Conservation (phyloP, 139 green algal genomes). For the Trebouxia sp. region DNA sequence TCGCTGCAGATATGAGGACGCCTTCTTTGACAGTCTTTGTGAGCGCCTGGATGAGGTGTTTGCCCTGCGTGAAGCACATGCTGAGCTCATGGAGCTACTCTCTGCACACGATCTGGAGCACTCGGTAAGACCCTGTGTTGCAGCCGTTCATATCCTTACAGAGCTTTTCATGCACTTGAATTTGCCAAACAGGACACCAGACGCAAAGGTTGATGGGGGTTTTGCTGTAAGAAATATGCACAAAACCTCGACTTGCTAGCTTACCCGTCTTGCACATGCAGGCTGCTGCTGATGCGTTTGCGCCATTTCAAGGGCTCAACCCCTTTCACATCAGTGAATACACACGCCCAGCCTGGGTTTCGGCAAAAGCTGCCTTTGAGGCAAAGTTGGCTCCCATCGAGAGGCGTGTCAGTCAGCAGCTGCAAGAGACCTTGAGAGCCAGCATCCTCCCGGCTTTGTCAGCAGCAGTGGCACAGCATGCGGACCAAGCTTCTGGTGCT, state of each 20-base stretch:
- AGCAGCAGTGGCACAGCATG: conserved; percentile 48
- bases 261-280: conserved; percentile 2
- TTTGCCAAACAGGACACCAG: no score
- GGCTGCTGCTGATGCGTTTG: conserved; percentile 24
- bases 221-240: no score
- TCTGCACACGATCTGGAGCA: conserved; percentile 40
- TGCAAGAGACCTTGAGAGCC: conserved; percentile 61
- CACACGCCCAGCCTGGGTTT: conserved; percentile 52
- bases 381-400: conserved; percentile 64
- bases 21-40: conserved; percentile 40
- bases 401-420: conserved; percentile 63
- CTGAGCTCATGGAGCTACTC: conserved; percentile 66
- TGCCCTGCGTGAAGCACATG: conserved; percentile 61
- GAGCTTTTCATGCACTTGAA: no score
- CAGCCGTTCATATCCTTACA: conserved; percentile 34
- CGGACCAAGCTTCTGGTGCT: conserved; percentile 17
- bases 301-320: conserved; percentile 37
- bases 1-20: conserved; percentile 45
- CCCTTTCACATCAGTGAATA: conserved; percentile 66
- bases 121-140: conserved; percentile 38
- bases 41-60: conserved; percentile 62
- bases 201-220: no score
- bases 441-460: conserved; percentile 60
- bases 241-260: no score
- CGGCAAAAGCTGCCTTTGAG: conserved; percentile 62